Evolutionary conservation across 805 yeast genomes (phyloP).

Genomic region (Wickerhamomyces sydowiorum): DNA sequence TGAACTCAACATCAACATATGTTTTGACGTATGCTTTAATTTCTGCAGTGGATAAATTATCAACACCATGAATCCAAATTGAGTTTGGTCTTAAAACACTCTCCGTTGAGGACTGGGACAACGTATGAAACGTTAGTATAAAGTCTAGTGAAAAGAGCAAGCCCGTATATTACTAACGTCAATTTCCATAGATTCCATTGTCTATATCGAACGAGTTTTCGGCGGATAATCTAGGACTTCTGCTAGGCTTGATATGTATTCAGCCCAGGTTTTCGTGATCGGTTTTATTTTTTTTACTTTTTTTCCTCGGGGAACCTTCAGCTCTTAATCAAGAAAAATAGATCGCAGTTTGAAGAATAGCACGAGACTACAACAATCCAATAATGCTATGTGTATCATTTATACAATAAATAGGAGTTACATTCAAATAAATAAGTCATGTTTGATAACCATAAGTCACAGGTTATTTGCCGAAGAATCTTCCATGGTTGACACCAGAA

Average conservation of each 20-base stretch:
- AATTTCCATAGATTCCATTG: constrained; percentile 13
- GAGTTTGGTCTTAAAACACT: constrained; percentile 16
- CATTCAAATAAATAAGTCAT: neutral
- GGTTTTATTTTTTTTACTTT: no score
- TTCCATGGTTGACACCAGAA: constrained; percentile 62
- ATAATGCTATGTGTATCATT: no score
- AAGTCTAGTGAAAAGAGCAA: neutral
- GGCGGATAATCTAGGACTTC: no score
- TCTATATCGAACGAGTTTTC: neutral
- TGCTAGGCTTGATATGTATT: no score
- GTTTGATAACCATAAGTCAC: neutral
- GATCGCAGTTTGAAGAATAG: no score
- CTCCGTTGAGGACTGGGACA: constrained; percentile 1
- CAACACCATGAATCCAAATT: constrained; percentile 20
- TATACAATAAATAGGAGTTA: neutral
- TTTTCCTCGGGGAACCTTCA: no score
- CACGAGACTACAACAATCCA: no score
- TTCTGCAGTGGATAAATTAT: constrained; percentile 19
- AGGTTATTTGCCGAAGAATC: constrained; percentile 29
- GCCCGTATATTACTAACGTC: constrained; percentile 1
- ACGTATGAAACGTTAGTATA: neutral
- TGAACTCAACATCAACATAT: constrained; percentile 12
- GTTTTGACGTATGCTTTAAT: constrained; percentile 15
- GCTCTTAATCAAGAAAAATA: no score
- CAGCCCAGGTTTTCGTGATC: no score